Conservation (phyloP, 371 early-diverging fungal genomes). For the Quaeritorhiza haematococci region DNA sequence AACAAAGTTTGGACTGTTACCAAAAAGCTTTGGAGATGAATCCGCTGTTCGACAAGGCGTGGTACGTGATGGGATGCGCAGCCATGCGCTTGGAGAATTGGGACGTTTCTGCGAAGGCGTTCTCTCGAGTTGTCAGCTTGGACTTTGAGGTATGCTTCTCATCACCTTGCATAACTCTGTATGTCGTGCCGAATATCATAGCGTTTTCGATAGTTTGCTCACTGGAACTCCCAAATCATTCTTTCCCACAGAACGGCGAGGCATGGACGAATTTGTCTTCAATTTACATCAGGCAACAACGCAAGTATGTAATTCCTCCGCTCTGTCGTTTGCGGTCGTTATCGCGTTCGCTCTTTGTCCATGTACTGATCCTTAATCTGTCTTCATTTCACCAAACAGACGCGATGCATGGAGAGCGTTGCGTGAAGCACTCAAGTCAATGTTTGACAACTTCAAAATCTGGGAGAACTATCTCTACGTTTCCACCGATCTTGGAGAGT, state of each 20-base stretch:
- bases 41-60: slow-evolving; percentile 88
- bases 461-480: slow-evolving; percentile 88
- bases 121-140: slow-evolving; percentile 67
- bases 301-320: slow-evolving; percentile 24
- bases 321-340: not conserved
- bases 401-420: slow-evolving; percentile 78
- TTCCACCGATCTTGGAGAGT: slow-evolving; percentile 71
- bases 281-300: slow-evolving; percentile 61
- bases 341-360: not conserved
- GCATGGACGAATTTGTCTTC: slow-evolving; percentile 95
- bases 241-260: slow-evolving; percentile 80
- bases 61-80: slow-evolving; percentile 94
- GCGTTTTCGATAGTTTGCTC: not conserved
- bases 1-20: slow-evolving; percentile 33
- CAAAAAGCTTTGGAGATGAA: slow-evolving; percentile 78
- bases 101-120: slow-evolving; percentile 70
- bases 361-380: not conserved
- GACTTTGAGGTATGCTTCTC: slow-evolving; percentile 49
- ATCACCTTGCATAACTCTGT: not conserved
- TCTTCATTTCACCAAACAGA: slow-evolving; percentile 23
- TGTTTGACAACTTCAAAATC: slow-evolving; percentile 80
- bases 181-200: not conserved
- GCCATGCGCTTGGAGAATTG: slow-evolving; percentile 77
- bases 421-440: slow-evolving; percentile 73
- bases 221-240: too few species aligned